Base-by-base conservation (phyloP, 2,329 filamentous ascomycete genomes). In the Fusarium sp. region DNA sequence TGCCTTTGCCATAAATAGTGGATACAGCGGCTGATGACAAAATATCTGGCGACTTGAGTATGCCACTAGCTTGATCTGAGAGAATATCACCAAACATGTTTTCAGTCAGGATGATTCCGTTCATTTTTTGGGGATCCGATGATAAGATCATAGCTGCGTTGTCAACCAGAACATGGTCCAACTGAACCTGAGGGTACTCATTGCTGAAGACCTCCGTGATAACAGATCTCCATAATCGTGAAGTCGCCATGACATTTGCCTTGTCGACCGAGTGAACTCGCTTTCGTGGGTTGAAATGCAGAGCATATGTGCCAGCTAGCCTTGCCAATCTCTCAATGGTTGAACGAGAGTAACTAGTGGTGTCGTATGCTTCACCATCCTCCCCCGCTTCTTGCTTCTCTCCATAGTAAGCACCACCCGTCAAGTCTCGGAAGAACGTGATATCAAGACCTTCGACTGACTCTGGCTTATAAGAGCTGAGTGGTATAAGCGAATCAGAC, bases 331-430 rank as follows among this genome's bases (percentile, higher is more conserved):
- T 88, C 85, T 93, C 91, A 73, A 94, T 92, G 82, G 94, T 91
- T 44, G 85, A 82, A 44, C 91, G 87, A 19, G 88, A 90, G 83
- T 94, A 94, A 9, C 91, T 89, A 79, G 94, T 92, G 2, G 90
- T 66, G 35, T 66, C 63, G 18, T 44, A 66, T 23, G 63, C 58
- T 21, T 85, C 85, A 63, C 88, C 90, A 73, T 82, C 89, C 74
- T 94, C 91, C 8, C 50, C 58, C 2, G 64, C 64, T 52, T 74
- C 70, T 47, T 69, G 13, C 54, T 91, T 86, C 21, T 93, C 91
- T 30, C 93, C 92, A 80, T 94, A 94, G 85, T 94, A 94, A 81
- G 94, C 93, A 25, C 92, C 92, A 13, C 92, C 92, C 0, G 92
- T 94, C 64, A 94, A 83, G 79, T 94, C 92, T 46, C 92, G 91